Evolutionary conservation across 2,329 filamentous ascomycete species (phyloP), one percentile per base, ranked within the genome.

Genomic region (Paecilomyces formosus): DNA sequence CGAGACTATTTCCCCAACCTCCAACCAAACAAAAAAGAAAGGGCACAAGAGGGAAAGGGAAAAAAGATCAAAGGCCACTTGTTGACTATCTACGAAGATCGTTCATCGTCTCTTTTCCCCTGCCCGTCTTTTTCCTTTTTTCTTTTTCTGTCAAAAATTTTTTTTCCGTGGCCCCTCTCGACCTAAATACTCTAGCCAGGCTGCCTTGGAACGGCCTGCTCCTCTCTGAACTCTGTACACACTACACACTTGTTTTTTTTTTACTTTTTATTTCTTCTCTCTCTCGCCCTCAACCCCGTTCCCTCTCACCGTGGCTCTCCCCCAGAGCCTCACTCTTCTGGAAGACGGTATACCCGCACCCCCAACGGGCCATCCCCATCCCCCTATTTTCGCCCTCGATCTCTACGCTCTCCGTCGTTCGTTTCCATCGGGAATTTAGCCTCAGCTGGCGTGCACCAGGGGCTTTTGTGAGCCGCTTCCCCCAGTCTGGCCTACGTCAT

Each of bases 401-500:
- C 33, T 39, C 13, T 45, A n/a, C 35, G n/a, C n/a, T 4, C 35
- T 4, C 35, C 15, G n/a, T 45, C 35, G 35, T 45, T 45, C 26
- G 21, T 49, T 54, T 45, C 55, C 39, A 49, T 60, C 53, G 45
- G 33, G 54, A 54, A 35, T 58, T 53, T 50, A 56, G 54, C 51
- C 45, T 54, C 50, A 53, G 31, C 45, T 26, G 51, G 57, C 12
- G 49, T 22, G 45, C 26, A 50, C 51, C 39, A 33, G 55, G 53
- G 57, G 55, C 7, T 39, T 54, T 52, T 28, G 50, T 28, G 50
- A 52, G 50, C 50, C 50, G 50, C 50, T 52, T 56, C 51, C 50
- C 45, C 65, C 63, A 59, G 64, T 62, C 64, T 59, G 51, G 54
- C 30, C 64, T 70, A 72, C 70, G 70, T 72, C 69, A 72, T 72